Conservation (phyloP, 73 alveolate species). For the Strombidium stylifer region DNA sequence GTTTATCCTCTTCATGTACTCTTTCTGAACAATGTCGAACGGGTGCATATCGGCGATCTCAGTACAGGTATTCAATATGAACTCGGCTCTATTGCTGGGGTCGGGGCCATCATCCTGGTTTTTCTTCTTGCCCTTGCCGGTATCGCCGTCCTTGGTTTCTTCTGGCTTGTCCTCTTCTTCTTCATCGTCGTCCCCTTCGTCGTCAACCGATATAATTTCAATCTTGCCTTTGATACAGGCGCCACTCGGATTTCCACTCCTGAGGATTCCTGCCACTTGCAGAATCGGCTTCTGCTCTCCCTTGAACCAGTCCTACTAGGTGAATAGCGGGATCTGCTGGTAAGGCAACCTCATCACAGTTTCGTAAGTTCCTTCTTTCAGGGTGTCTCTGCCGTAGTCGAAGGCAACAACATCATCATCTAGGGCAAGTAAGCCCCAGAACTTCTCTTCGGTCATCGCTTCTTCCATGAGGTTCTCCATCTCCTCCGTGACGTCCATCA, state of each 20-base stretch:
- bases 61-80: neutral
- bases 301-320: conserved; percentile 12
- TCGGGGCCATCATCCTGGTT: neutral
- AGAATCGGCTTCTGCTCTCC: conserved; percentile 18
- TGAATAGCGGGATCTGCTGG: conserved; percentile 40
- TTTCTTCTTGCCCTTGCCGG: neutral
- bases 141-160: neutral
- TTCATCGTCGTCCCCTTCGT: neutral
- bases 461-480: conserved; percentile 61
- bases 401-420: conserved; percentile 65
- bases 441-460: conserved; percentile 65
- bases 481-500: conserved; percentile 2
- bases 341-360: conserved; percentile 52
- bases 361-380: conserved; percentile 74
- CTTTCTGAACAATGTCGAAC: conserved; percentile 27
- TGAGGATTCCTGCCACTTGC: conserved; percentile 25
- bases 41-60: neutral
- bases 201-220: conserved; percentile 4
- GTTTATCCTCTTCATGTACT: conserved; percentile 24
- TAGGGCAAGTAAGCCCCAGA: conserved; percentile 65
- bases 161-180: conserved; percentile 1
- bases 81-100: neutral
- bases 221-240: conserved; percentile 35
- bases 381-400: conserved; percentile 83
- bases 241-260: conserved; percentile 39